Evolutionary conservation across 2,329 filamentous ascomycete species (phyloP).

Genomic region (Fusarium sp.): DNA sequence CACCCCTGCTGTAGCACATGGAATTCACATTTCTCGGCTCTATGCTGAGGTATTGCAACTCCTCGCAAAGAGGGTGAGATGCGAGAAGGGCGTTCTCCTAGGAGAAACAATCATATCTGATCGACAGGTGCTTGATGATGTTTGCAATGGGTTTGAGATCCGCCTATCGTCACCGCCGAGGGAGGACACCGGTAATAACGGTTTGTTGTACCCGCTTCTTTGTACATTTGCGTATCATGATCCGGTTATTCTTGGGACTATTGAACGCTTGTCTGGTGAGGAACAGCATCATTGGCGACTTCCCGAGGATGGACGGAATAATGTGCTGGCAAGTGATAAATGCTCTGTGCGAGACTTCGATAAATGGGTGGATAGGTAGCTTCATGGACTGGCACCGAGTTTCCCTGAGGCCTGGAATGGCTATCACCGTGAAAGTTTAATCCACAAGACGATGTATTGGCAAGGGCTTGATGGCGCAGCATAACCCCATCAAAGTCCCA

Average conservation of each 20-base stretch:
- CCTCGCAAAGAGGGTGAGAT: background rate
- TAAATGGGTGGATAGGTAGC: slow-evolving; percentile 1
- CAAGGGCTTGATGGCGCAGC: slow-evolving; percentile 36
- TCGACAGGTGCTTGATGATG: slow-evolving; percentile 30
- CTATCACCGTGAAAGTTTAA: slow-evolving; percentile 18
- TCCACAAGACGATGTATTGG: slow-evolving; percentile 33
- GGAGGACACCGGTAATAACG: slow-evolving; percentile 15
- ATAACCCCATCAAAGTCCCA: slow-evolving; percentile 11
- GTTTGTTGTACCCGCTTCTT: slow-evolving; percentile 10
- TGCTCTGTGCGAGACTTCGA: slow-evolving; percentile 1
- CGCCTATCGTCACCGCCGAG: background rate
- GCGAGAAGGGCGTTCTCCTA: slow-evolving; percentile 22
- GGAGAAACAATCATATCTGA: slow-evolving; percentile 38
- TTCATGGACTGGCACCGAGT: slow-evolving; percentile 16
- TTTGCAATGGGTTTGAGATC: slow-evolving; percentile 34
- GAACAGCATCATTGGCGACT: background rate
- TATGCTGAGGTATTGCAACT: background rate
- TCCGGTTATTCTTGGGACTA: background rate
- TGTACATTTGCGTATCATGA: slow-evolving; percentile 1
- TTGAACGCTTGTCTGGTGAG: slow-evolving; percentile 4
- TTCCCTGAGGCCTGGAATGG: slow-evolving; percentile 1
- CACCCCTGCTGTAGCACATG: slow-evolving; percentile 27
- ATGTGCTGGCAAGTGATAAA: slow-evolving; percentile 9
- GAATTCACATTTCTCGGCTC: slow-evolving; percentile 25
- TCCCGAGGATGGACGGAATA: slow-evolving; percentile 3